phyloP scores from a whole-genome alignment of 352 stramenopile genomes.

The Pythium sukuiense region DNA sequence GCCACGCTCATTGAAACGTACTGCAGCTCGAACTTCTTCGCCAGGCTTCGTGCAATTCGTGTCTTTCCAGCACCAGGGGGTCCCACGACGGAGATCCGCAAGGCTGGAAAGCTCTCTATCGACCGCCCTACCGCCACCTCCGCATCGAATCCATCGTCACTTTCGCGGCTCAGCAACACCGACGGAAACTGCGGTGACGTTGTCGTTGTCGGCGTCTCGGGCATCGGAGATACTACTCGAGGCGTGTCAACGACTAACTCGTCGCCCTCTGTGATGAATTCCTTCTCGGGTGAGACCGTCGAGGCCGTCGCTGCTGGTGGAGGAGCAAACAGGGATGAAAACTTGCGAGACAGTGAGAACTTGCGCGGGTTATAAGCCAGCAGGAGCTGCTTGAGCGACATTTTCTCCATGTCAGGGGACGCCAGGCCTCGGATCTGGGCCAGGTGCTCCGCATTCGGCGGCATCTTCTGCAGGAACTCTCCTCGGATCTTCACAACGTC shows the following conservation, averaged over 20 bases:
- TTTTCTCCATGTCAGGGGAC: constrained; percentile 45
- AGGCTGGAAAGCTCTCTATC: constrained; percentile 44
- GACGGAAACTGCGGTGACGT: constrained; percentile 14
- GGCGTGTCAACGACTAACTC: neutral
- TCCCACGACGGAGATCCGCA: constrained; percentile 55
- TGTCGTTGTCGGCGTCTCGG: neutral
- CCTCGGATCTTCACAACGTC: constrained; percentile 55
- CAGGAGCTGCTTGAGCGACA: constrained; percentile 80
- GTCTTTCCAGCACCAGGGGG: constrained; percentile 60
- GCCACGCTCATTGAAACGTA: constrained; percentile 46
- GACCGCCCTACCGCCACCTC: constrained; percentile 40
- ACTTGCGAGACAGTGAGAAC: constrained; percentile 63
- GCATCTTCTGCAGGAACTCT: constrained; percentile 54
- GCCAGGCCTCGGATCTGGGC: constrained; percentile 44
- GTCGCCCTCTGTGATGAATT: neutral
- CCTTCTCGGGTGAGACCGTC: neutral
- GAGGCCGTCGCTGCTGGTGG: neutral
- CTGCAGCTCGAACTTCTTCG: constrained; percentile 40
- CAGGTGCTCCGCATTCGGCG: constrained; percentile 47
- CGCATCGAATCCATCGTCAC: constrained; percentile 40
- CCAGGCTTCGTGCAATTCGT: constrained; percentile 45
- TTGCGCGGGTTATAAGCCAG: constrained; percentile 74
- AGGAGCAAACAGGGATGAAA: constrained; percentile 39
- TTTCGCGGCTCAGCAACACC: constrained; percentile 27
- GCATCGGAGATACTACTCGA: neutral